Percentiles rank a stretch among this genome's conserved stretches.
These are phyloP conservation scores for Curvularia verruculosa DNA, from an alignment of 2,329 filamentous ascomycete genomes.

Conservation along the genomic window DNA sequence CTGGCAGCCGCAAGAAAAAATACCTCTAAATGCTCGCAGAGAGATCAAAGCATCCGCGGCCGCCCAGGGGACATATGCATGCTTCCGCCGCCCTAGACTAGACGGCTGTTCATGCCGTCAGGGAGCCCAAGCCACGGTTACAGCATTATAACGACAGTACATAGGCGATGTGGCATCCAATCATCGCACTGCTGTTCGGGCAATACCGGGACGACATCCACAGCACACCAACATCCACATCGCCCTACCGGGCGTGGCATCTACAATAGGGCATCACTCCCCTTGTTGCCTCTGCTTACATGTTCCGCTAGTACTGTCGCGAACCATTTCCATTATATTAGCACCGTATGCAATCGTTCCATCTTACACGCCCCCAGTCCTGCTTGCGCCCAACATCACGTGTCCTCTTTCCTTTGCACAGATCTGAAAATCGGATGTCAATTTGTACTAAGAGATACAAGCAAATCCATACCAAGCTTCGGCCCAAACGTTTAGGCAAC, in stretches of 20 bases:
- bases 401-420: neutral
- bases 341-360: neutral
- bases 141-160: neutral
- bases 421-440: neutral
- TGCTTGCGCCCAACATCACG: neutral
- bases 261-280: conserved; percentile 10
- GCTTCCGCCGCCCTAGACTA: neutral
- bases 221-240: neutral
- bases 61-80: neutral
- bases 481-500: neutral
- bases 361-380: neutral
- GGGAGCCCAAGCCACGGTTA: neutral
- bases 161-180: conserved; percentile 3
- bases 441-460: conserved; percentile 1
- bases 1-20: conserved; percentile 7
- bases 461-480: conserved; percentile 1
- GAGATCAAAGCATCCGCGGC: neutral
- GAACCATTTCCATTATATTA: neutral
- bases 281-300: neutral
- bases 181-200: conserved; percentile 8
- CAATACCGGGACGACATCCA: neutral
- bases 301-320: neutral
- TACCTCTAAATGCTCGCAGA: neutral
- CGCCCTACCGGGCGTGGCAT: conserved; percentile 3
- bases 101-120: neutral